Conservation (phyloP, 768 basidiomycete genomes). For the Tulasnella sp. region DNA sequence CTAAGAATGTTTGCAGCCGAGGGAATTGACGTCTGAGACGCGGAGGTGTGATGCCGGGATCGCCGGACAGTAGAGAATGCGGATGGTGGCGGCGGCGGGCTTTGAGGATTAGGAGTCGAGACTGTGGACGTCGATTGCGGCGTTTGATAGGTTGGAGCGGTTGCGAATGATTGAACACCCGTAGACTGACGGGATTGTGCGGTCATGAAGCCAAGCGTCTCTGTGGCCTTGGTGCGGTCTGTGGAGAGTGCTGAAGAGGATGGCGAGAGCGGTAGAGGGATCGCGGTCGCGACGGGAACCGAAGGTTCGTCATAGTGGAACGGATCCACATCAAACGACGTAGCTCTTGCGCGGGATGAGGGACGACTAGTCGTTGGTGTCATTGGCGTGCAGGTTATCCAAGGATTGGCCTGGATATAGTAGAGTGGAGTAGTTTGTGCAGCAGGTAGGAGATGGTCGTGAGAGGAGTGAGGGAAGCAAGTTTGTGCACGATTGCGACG, state of each 20-base stretch:
- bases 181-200: neutral
- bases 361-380: neutral
- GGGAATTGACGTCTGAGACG: neutral
- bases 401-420: neutral
- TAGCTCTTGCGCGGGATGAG: neutral
- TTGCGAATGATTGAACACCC: neutral
- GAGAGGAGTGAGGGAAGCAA: neutral
- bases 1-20: neutral
- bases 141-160: neutral
- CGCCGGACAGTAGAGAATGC: neutral
- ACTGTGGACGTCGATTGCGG: neutral
- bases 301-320: slow-evolving; percentile 1
- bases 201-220: neutral
- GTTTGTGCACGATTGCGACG: no score
- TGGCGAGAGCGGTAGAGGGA: slow-evolving; percentile 7
- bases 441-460: neutral
- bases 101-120: neutral
- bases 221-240: neutral
- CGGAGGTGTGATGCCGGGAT: neutral
- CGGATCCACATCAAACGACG: neutral
- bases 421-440: neutral
- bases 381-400: neutral
- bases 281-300: neutral
- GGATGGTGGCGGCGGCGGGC: neutral
- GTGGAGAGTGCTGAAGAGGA: neutral